phyloP scores from a whole-genome alignment of 2,329 filamentous ascomycete genomes.

The Arthrocladium fulminans region DNA sequence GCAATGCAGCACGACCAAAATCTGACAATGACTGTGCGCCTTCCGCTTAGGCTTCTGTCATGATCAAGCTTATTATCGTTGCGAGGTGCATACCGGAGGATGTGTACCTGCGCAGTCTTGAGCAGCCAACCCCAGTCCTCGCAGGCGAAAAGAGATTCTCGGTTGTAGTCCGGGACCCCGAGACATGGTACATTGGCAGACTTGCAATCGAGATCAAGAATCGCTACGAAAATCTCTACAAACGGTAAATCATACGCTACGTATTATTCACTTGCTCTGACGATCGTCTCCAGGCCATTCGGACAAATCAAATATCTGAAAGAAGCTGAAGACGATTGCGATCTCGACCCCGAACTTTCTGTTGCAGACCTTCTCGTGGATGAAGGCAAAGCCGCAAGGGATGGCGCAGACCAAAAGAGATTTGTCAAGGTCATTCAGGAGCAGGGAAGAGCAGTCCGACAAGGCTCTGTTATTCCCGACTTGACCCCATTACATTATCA shows the following conservation, averaged over 20 bases:
- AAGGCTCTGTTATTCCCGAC: constrained; percentile 21
- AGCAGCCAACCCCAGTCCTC: constrained; percentile 3
- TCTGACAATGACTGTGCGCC: constrained; percentile 1
- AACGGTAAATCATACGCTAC: constrained; percentile 8
- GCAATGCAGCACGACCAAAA: neutral
- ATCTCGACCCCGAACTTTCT: constrained; percentile 20
- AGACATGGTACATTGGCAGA: constrained; percentile 20
- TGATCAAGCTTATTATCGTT: constrained; percentile 21
- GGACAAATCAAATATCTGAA: constrained; percentile 23
- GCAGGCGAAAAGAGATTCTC: constrained; percentile 16
- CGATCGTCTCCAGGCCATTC: constrained; percentile 14
- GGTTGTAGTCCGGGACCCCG: constrained; percentile 19
- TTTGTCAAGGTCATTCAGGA: constrained; percentile 22
- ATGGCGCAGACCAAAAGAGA: constrained; percentile 20
- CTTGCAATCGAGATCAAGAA: constrained; percentile 19
- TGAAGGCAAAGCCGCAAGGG: constrained; percentile 21
- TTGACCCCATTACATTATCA: constrained; percentile 17
- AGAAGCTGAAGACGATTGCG: constrained; percentile 21
- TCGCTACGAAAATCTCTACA: constrained; percentile 20
- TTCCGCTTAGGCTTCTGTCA: constrained; percentile 6
- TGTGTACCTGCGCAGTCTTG: constrained; percentile 14
- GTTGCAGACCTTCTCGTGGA: constrained; percentile 22
- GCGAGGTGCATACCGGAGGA: constrained; percentile 21
- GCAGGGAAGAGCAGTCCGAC: constrained; percentile 17
- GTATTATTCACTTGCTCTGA: constrained; percentile 1